Percentiles rank a stretch among this genome's conserved stretches.
These are phyloP conservation scores for Blyttiomyces sp. DNA, from an alignment of 371 early-diverging fungal genomes.

Conservation along the genomic window DNA sequence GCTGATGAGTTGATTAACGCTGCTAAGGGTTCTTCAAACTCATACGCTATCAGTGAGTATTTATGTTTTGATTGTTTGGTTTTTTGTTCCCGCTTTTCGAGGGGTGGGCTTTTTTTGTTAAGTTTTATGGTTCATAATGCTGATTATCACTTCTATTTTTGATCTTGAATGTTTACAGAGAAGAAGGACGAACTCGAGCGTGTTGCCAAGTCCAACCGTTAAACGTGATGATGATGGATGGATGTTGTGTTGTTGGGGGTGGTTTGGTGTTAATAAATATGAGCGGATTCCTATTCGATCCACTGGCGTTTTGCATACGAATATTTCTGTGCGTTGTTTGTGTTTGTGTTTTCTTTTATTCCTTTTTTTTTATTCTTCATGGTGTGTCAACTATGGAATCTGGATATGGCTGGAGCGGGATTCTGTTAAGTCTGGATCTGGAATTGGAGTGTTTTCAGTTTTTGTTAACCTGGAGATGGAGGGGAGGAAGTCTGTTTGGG, in stretches of 20 bases:
- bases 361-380: not conserved
- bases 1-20: slow-evolving; percentile 99
- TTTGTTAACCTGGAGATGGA: too few species aligned
- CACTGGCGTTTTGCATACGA: not conserved
- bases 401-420: too few species aligned
- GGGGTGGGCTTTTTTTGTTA: too few species aligned
- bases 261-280: too few species aligned
- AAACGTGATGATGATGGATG: not conserved
- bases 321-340: not conserved
- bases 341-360: not conserved
- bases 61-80: not conserved
- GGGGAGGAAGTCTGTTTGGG: too few species aligned
- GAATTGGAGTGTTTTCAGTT: too few species aligned
- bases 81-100: not conserved
- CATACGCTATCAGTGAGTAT: slow-evolving; percentile 85
- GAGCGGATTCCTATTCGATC: too few species aligned
- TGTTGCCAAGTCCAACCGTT: slow-evolving; percentile 70
- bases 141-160: not conserved
- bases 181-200: slow-evolving; percentile 99
- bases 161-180: slow-evolving; percentile 43
- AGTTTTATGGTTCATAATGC: too few species aligned
- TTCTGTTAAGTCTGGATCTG: too few species aligned
- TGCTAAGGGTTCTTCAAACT: slow-evolving; percentile 93
- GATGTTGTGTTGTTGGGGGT: not conserved
- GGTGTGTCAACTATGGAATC: too few species aligned